Base-by-base conservation (phyloP, 2,329 filamentous ascomycete genomes). In the Clarireedia hainanense region DNA sequence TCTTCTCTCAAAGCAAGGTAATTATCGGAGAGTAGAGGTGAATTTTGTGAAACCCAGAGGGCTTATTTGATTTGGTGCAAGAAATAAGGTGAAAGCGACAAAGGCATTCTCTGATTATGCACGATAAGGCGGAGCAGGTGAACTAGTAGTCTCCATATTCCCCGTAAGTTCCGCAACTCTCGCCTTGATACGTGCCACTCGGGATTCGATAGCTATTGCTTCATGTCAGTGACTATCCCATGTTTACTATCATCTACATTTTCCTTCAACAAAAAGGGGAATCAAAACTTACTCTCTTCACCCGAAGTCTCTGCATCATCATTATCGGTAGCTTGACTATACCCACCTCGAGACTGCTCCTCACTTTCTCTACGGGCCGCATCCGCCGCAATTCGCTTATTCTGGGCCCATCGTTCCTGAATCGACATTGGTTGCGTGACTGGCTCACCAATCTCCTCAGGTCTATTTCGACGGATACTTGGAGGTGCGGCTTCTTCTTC, bases 161-260 rank as follows among this genome's bases (percentile, higher is more conserved):
- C 87, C 87, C 2, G 94, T 99, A 65, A 99, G 75, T 71, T 96
- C 91, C 52, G 94, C 94, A 57, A 99, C 94, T 60, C 94, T 86
- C 58, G 94, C 94, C 75, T 96, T 97, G 80, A 99, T 99, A 61
- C 94, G 88, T 49, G 94, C 94, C 58, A 97, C 94, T 63, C 94
- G 89, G 49, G 91, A 91, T 72, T 99, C 94, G 67, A 97, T 97
- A 37, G 91, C 90, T 95, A 63, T n/a, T 49, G 26, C 55, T 52
- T 27, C 59, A 73, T 73, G 30, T 47, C 20, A 43, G 40, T 43
- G 20, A n/a, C 20, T n/a, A 42, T 10, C 17, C 39, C 39, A 40
- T 40, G 9, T 17, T 20, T 40, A 9, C 10, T n/a, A 4, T 5
- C n/a, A 43, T 6, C 17, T 43, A 5, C n/a, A 6, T 7, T 7